Percentiles rank a stretch among this genome's conserved stretches.
Conservation (phyloP, 305 asterid genomes). For the Coffea humblotiana region DNA sequence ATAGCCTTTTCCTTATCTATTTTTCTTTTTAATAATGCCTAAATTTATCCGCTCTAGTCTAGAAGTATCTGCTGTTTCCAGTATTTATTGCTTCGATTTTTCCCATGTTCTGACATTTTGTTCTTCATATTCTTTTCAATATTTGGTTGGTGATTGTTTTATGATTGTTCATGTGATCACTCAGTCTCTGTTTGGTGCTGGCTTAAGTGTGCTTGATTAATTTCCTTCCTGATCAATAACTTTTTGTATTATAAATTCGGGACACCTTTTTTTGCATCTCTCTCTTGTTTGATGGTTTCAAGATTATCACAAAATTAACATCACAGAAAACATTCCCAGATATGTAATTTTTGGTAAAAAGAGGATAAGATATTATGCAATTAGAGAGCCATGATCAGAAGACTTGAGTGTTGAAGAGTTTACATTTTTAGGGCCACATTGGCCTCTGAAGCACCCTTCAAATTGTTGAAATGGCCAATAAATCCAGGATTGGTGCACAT, state of each 20-base stretch:
- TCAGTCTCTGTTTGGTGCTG: background rate
- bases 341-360: too few species aligned
- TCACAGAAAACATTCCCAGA: too few species aligned
- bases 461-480: background rate
- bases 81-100: background rate
- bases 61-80: slow-evolving; percentile 2
- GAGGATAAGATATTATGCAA: too few species aligned
- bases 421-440: background rate
- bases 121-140: background rate
- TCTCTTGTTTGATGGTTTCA: background rate
- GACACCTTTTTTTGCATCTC: background rate
- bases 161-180: background rate
- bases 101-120: background rate
- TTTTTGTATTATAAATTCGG: background rate
- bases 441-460: too few species aligned
- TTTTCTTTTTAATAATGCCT: background rate
- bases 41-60: background rate
- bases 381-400: background rate
- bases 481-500: background rate
- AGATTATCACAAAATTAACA: background rate
- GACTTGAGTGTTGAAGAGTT: background rate
- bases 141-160: background rate
- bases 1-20: slow-evolving; percentile 11
- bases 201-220: background rate
- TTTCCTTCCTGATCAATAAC: background rate